Conservation (phyloP, 2,329 filamentous ascomycete genomes). For the Clathrospora elynae region DNA sequence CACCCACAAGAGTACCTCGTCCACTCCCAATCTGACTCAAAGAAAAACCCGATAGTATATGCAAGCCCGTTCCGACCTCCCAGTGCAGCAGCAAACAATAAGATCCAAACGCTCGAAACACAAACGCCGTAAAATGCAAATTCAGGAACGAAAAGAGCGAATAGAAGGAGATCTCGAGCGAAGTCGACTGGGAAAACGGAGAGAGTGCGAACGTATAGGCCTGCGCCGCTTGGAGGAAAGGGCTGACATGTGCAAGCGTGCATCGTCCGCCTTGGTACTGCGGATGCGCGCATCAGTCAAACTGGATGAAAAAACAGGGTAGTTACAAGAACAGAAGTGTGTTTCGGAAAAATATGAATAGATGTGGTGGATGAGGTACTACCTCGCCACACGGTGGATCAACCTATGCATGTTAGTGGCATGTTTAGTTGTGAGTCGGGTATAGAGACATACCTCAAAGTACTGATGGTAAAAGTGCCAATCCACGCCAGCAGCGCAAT, state of each 20-base stretch:
- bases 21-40: too few relatives aligned
- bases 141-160: slow-evolving; percentile 12
- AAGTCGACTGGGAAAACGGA: slow-evolving; percentile 16
- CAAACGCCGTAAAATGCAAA: slow-evolving; percentile 13
- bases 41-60: too few relatives aligned
- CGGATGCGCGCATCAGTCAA: background rate
- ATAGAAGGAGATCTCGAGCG: slow-evolving; percentile 11
- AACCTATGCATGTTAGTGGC: slow-evolving; percentile 26
- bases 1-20: too few relatives aligned
- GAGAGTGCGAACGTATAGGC: slow-evolving; percentile 6
- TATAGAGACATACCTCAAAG: slow-evolving; percentile 37
- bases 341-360: slow-evolving; percentile 5
- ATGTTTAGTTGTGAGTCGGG: background rate
- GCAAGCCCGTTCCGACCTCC: too few relatives aligned
- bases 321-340: slow-evolving; percentile 4
- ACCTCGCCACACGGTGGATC: slow-evolving; percentile 39
- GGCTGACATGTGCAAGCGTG: slow-evolving; percentile 9
- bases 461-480: slow-evolving; percentile 83
- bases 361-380: slow-evolving; percentile 20
- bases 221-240: slow-evolving; percentile 7
- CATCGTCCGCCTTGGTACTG: slow-evolving; percentile 8
- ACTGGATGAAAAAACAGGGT: background rate
- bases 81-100: too few relatives aligned
- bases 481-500: slow-evolving; percentile 88
- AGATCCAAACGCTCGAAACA: background rate